Evolutionary conservation across 345 rosid genomes (phyloP).

Genomic region (Acer saccharum): DNA sequence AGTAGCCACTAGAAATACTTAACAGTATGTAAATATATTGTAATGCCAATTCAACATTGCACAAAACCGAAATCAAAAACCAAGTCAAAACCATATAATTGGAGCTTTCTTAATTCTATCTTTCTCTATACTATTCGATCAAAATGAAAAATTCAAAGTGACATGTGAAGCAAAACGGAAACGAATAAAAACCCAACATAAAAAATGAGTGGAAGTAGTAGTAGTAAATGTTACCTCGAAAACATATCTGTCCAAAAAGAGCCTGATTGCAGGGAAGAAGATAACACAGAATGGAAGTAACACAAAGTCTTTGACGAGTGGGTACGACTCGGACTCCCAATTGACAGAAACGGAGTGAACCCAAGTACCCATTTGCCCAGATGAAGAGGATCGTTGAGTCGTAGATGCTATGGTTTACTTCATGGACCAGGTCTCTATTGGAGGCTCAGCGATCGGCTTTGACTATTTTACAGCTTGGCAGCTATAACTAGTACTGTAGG

Average conservation of each 20-base stretch:
- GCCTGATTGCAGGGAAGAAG: constrained; percentile 41
- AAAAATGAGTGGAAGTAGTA: too few species aligned
- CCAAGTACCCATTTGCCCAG: constrained; percentile 18
- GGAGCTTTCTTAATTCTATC: too few species aligned
- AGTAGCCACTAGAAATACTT: too few species aligned
- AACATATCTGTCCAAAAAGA: constrained; percentile 41
- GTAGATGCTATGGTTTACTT: neutral
- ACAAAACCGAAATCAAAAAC: too few species aligned
- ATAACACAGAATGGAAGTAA: constrained; percentile 38
- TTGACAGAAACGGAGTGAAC: constrained; percentile 21
- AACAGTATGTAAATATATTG: neutral
- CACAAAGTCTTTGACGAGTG: constrained; percentile 31
- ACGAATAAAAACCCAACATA: neutral
- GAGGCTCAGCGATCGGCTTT: too few species aligned
- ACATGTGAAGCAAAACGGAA: neutral
- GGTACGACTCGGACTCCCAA: constrained; percentile 50
- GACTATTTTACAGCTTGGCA: neutral
- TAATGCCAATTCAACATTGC: neutral
- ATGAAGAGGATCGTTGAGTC: neutral
- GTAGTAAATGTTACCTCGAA: constrained; percentile 39
- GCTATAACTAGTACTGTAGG: neutral
- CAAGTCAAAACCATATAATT: too few species aligned
- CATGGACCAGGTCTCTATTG: too few species aligned
- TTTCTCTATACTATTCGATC: too few species aligned
- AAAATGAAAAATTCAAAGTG: too few species aligned